Conservation (phyloP, 176 grass and related monocot species). For the Juncus effusus region DNA sequence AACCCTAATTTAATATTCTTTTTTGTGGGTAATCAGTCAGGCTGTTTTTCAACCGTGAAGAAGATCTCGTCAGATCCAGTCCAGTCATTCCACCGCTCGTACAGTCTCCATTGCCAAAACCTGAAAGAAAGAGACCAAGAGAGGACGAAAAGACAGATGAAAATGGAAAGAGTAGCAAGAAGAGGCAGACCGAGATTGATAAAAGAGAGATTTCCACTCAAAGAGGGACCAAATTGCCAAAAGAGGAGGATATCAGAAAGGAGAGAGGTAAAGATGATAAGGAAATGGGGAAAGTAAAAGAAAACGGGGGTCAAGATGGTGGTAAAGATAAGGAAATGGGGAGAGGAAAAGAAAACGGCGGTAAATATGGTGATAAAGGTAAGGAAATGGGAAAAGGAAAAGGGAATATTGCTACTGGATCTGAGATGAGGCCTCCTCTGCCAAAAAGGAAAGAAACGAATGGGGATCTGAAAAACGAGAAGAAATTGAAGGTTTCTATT, state of each 20-base stretch:
- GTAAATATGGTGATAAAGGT: slow-evolving; percentile 11
- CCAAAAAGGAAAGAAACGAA: too few species aligned
- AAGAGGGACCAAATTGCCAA: neutral
- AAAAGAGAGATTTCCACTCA: too few species aligned
- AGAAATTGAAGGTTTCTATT: neutral
- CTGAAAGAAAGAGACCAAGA: neutral
- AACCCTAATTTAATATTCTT: slow-evolving; percentile 15
- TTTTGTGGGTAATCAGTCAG: slow-evolving; percentile 43
- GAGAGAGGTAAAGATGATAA: neutral
- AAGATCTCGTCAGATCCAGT: slow-evolving; percentile 26
- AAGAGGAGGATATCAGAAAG: slow-evolving; percentile 25
- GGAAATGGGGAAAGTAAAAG: slow-evolving; percentile 12
- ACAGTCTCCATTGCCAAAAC: neutral
- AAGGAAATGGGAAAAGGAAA: slow-evolving; percentile 1
- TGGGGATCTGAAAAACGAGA: too few species aligned
- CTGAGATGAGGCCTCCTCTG: neutral
- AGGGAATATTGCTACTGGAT: neutral
- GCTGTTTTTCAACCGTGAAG: slow-evolving; percentile 53
- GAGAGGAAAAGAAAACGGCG: slow-evolving; percentile 15
- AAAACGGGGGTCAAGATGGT: neutral
- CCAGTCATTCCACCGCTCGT: neutral
- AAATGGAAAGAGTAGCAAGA: neutral
- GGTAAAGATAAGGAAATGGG: slow-evolving; percentile 13
- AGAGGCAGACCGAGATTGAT: too few species aligned
- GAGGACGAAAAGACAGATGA: slow-evolving; percentile 15